phyloP scores from a whole-genome alignment of 2,329 filamentous ascomycete species.

The Corynespora cassiicola region DNA sequence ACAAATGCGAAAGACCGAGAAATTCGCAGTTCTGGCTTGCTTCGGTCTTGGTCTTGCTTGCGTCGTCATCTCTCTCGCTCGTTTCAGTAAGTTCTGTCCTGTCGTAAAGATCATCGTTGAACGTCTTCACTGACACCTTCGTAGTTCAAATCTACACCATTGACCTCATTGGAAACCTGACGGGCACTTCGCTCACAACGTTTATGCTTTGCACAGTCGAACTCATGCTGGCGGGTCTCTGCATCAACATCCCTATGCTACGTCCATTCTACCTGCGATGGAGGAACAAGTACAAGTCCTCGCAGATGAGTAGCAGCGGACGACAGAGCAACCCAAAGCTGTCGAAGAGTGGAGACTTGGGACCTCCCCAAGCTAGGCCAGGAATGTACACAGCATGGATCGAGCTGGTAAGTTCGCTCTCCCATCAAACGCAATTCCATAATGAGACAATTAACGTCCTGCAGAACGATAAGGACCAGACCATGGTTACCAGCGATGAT shows the following conservation, averaged over 20 bases:
- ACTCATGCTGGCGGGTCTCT: conserved; percentile 27
- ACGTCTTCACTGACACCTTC: not conserved
- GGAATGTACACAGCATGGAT: conserved; percentile 27
- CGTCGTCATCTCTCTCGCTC: conserved; percentile 24
- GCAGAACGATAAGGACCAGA: conserved; percentile 25
- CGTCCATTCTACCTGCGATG: conserved; percentile 26
- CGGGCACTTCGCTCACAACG: conserved; percentile 26
- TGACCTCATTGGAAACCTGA: conserved; percentile 27
- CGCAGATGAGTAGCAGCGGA: conserved; percentile 9
- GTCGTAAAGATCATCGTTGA: not conserved
- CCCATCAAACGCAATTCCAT: not conserved
- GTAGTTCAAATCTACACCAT: conserved; percentile 23
- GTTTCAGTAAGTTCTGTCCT: conserved; percentile 15
- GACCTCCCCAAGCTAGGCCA: conserved; percentile 10
- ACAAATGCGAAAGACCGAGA: conserved; percentile 30
- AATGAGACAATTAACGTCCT: conserved; percentile 3
- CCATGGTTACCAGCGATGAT: conserved; percentile 23
- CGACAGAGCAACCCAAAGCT: conserved; percentile 10
- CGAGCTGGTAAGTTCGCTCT: conserved; percentile 21
- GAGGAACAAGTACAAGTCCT: conserved; percentile 24
- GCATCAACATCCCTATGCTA: conserved; percentile 31
- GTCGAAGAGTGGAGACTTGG: conserved; percentile 12
- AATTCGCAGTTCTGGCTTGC: conserved; percentile 26
- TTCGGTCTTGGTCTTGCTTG: conserved; percentile 26
- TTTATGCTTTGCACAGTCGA: conserved; percentile 30